A percentile compares a stretch with the other conserved stretches of the same genome.
Evolutionary conservation across 371 early-diverging fungal genomes (phyloP).

Genomic region (Syncephalastrum contaminatum): DNA sequence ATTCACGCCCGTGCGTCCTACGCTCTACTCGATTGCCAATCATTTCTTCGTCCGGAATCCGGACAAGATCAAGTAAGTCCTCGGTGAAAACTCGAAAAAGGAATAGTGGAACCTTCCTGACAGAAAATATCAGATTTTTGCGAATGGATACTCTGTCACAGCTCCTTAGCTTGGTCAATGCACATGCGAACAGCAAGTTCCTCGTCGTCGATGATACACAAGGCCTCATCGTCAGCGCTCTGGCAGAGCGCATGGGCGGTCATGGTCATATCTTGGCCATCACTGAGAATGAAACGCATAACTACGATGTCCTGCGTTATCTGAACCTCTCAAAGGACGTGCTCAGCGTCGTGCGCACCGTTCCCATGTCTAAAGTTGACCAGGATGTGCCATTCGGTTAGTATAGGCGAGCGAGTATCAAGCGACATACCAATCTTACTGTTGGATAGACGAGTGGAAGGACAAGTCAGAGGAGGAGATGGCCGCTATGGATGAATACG

Average conservation of each 20-base stretch:
- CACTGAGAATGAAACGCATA: slow-evolving; percentile 75
- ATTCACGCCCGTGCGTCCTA: slow-evolving; percentile 83
- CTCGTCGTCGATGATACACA: slow-evolving; percentile 90
- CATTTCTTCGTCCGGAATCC: slow-evolving; percentile 81
- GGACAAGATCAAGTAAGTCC: slow-evolving; percentile 69
- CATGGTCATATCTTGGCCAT: slow-evolving; percentile 66
- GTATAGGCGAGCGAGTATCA: background rate
- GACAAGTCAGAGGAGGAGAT: slow-evolving; percentile 36
- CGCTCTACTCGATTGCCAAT: slow-evolving; percentile 73
- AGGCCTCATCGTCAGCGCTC: slow-evolving; percentile 78
- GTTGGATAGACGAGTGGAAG: slow-evolving; percentile 28
- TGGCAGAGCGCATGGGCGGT: slow-evolving; percentile 85
- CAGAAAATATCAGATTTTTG: slow-evolving; percentile 55
- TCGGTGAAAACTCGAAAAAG: background rate
- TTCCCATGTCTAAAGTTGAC: slow-evolving; percentile 69
- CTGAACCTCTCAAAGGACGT: slow-evolving; percentile 70
- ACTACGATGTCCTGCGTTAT: slow-evolving; percentile 76
- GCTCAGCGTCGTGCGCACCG: slow-evolving; percentile 56
- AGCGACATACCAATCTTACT: background rate
- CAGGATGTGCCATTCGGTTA: slow-evolving; percentile 55
- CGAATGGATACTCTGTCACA: slow-evolving; percentile 94
- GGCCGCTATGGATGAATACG: slow-evolving; percentile 25
- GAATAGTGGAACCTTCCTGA: slow-evolving; percentile 2
- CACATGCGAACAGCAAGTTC: slow-evolving; percentile 62
- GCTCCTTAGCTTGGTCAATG: slow-evolving; percentile 78